These are phyloP conservation scores for Fusarium sp. DNA, from an alignment of 2,329 filamentous ascomycete species.

Conservation along the genomic window DNA sequence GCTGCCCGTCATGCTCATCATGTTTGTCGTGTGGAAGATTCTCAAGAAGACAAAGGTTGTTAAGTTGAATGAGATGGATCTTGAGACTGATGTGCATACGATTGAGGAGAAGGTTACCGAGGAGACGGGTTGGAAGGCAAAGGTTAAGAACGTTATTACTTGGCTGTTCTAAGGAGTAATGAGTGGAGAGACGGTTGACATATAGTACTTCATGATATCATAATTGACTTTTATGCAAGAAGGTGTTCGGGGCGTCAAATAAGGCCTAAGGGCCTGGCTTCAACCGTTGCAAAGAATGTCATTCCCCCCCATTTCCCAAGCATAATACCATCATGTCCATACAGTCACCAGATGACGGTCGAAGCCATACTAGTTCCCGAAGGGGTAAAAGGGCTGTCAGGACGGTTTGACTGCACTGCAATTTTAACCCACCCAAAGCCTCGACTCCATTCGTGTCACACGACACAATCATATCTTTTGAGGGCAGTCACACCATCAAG, in stretches of 20 bases:
- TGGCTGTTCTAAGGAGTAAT: conserved; percentile 55
- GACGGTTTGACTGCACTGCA: no score
- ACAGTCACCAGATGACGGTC: no score
- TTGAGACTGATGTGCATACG: conserved; percentile 72
- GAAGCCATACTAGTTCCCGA: background rate
- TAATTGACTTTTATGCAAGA: background rate
- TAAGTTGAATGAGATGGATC: conserved; percentile 72
- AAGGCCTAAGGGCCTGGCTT: no score
- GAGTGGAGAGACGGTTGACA: background rate
- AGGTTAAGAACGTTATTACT: conserved; percentile 42
- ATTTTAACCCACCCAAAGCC: no score
- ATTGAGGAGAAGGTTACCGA: conserved; percentile 55
- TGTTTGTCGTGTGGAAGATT: conserved; percentile 81
- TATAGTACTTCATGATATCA: conserved; percentile 8
- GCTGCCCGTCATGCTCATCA: conserved; percentile 71
- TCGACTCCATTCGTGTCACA: no score
- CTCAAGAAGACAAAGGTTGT: conserved; percentile 73
- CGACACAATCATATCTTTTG: no score
- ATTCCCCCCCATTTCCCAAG: no score
- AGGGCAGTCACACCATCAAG: no score
- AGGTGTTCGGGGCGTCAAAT: no score
- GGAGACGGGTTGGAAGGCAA: conserved; percentile 64
- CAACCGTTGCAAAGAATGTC: no score
- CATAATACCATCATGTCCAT: no score
- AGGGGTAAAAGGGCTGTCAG: no score